Conservation (phyloP, 495 filamentous ascomycete species). For the Neurospora tetrasperma region DNA sequence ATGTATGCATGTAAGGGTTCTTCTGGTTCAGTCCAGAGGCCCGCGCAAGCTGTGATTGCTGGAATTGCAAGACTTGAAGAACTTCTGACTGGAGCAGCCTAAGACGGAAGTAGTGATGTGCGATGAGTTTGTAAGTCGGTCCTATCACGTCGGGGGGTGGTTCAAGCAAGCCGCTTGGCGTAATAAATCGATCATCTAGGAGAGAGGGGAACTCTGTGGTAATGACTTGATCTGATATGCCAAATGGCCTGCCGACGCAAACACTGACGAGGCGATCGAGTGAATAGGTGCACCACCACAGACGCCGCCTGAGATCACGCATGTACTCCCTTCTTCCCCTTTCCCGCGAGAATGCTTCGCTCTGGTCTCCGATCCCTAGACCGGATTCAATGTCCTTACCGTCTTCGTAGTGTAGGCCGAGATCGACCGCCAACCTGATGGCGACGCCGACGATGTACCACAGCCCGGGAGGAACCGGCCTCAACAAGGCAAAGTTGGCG, state of each 20-base stretch:
- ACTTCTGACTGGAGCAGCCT: conserved; percentile 94
- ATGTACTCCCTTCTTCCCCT: conserved; percentile 75
- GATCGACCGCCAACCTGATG: conserved; percentile 77
- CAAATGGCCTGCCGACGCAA: conserved; percentile 87
- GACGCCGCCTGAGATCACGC: conserved; percentile 71
- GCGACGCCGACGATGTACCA: conserved; percentile 98
- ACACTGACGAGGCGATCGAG: conserved; percentile 86
- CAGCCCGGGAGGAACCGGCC: conserved; percentile 83
- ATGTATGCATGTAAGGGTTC: conserved; percentile 66
- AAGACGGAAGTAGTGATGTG: conserved; percentile 85
- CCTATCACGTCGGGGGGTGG: conserved; percentile 36
- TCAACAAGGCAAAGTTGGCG: conserved; percentile 80
- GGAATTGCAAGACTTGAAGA: conserved; percentile 82
- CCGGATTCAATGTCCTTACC: conserved; percentile 50
- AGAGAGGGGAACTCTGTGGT: conserved; percentile 88
- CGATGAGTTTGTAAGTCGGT: conserved; percentile 79
- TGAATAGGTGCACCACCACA: conserved; percentile 97
- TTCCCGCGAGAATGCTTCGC: conserved; percentile 32
- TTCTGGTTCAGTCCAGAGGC: conserved; percentile 43
- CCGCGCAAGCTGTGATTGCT: conserved; percentile 61
- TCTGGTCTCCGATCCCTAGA: conserved; percentile 15
- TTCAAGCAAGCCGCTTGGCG: conserved; percentile 60
- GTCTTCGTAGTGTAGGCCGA: conserved; percentile 90
- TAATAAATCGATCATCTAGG: conserved; percentile 82
- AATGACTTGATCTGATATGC: conserved; percentile 86